A percentile compares a stretch with the other conserved stretches of the same genome.
Conservation (phyloP, 345 rosid genomes). For the Syzygium aromaticum region DNA sequence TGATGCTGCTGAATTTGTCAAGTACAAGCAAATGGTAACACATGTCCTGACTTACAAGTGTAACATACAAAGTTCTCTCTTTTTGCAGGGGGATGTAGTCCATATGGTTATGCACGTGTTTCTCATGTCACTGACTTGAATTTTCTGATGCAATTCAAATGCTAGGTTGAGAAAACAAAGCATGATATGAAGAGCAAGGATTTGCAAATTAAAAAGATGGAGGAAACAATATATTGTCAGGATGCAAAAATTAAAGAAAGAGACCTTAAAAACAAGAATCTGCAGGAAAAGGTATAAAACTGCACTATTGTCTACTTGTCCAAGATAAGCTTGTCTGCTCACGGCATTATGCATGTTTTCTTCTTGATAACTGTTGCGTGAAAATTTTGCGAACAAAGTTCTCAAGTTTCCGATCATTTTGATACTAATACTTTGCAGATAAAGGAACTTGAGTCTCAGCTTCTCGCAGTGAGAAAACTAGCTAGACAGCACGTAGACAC, state of each 20-base stretch:
- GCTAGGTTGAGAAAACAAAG: slow-evolving; percentile 70
- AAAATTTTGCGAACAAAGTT: not conserved
- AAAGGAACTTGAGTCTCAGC: slow-evolving; percentile 86
- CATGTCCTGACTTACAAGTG: not conserved
- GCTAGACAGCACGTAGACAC: slow-evolving; percentile 94
- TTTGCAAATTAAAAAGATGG: slow-evolving; percentile 76
- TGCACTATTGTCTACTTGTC: not conserved
- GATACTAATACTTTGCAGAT: slow-evolving; percentile 29
- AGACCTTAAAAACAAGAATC: slow-evolving; percentile 59
- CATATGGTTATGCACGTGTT: not conserved
- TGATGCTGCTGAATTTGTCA: slow-evolving; percentile 66
- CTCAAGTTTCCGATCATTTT: not conserved
- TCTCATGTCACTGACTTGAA: not conserved
- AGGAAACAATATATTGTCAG: slow-evolving; percentile 56
- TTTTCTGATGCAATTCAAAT: not conserved
- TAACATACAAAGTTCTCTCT: not conserved
- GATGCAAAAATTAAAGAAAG: slow-evolving; percentile 74
- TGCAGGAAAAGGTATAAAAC: slow-evolving; percentile 74
- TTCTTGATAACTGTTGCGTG: not conserved
- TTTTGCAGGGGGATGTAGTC: not conserved
- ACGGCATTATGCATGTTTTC: not conserved
- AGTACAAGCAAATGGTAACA: slow-evolving; percentile 79
- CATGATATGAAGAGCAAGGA: slow-evolving; percentile 87
- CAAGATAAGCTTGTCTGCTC: not conserved
- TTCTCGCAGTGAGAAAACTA: slow-evolving; percentile 83